Percentiles rank a stretch among this genome's conserved stretches.
phyloP scores from a whole-genome alignment of 2,329 filamentous ascomycete genomes.

The Paecilomyces sp. region DNA sequence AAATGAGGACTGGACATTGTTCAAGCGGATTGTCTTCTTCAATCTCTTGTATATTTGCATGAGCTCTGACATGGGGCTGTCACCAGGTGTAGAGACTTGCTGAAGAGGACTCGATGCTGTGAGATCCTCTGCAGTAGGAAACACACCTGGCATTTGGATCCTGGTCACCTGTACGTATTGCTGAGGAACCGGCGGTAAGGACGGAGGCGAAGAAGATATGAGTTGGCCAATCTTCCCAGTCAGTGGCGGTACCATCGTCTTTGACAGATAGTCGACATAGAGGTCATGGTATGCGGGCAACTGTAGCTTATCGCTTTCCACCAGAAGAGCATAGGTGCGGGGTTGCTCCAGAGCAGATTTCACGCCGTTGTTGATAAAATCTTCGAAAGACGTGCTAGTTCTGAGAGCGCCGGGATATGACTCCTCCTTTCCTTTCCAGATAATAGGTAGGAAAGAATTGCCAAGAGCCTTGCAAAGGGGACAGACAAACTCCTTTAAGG shows the following conservation, averaged over 20 bases:
- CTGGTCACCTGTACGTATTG: conserved; percentile 20
- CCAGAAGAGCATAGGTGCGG: conserved; percentile 39
- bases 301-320: conserved; percentile 27
- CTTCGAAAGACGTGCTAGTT: conserved; percentile 53
- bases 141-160: conserved; percentile 32
- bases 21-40: conserved; percentile 47
- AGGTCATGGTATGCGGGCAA: conserved; percentile 38
- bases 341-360: conserved; percentile 39
- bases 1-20: conserved; percentile 43
- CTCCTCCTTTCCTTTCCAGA: conserved; percentile 90
- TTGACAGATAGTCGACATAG: conserved; percentile 46
- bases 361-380: conserved; percentile 60
- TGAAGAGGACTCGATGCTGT: conserved; percentile 23
- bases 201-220: conserved; percentile 17
- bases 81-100: conserved; percentile 18
- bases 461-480: conserved; percentile 94
- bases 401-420: conserved; percentile 68
- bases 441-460: conserved; percentile 87
- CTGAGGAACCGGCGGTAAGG: conserved; percentile 20
- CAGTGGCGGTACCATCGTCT: conserved; percentile 44
- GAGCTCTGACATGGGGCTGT: conserved; percentile 40
- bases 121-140: conserved; percentile 27
- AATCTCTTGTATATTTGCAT: conserved; percentile 50
- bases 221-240: conserved; percentile 34
- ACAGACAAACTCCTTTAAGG: conserved; percentile 84